Conservation (phyloP, 2,329 filamentous ascomycete genomes). For the Colletotrichum limetticola region DNA sequence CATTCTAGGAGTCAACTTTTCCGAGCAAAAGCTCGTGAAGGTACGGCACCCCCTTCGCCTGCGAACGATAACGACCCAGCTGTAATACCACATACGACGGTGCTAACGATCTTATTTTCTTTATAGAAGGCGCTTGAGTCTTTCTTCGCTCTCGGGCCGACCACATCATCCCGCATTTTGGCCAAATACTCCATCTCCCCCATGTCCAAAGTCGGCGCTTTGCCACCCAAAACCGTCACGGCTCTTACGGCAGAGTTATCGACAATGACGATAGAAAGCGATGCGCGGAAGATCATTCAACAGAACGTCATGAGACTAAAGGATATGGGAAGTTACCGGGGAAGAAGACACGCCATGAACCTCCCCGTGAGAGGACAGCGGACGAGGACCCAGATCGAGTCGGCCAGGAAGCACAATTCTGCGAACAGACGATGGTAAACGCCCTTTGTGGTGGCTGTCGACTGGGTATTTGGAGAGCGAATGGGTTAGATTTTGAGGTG, state of each 20-base stretch:
- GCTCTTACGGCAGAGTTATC: slow-evolving; percentile 87
- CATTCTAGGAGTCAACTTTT: slow-evolving; percentile 88
- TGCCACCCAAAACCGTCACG: slow-evolving; percentile 81
- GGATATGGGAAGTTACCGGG: slow-evolving; percentile 91
- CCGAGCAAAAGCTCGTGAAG: slow-evolving; percentile 84
- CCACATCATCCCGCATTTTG: slow-evolving; percentile 78
- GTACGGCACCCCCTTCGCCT: slow-evolving; percentile 56
- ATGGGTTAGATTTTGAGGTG: slow-evolving; percentile 3
- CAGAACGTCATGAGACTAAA: slow-evolving; percentile 89
- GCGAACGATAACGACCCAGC: not conserved
- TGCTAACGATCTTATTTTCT: slow-evolving; percentile 5
- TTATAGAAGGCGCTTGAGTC: slow-evolving; percentile 77
- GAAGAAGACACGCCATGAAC: slow-evolving; percentile 90
- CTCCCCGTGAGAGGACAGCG: slow-evolving; percentile 91
- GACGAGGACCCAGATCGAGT: slow-evolving; percentile 79
- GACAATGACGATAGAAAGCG: slow-evolving; percentile 93
- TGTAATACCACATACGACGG: slow-evolving; percentile 1
- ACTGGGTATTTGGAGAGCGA: not conserved
- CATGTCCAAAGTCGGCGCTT: slow-evolving; percentile 78
- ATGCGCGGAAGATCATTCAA: slow-evolving; percentile 78
- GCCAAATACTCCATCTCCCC: slow-evolving; percentile 91
- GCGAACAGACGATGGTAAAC: slow-evolving; percentile 58
- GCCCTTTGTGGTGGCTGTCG: not conserved
- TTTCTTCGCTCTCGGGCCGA: slow-evolving; percentile 87
- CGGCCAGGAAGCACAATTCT: slow-evolving; percentile 70